Evolutionary conservation across 2,329 filamentous ascomycete genomes (phyloP), one percentile per base, ranked within the genome.

Genomic region (Stachybotrys elegans): DNA sequence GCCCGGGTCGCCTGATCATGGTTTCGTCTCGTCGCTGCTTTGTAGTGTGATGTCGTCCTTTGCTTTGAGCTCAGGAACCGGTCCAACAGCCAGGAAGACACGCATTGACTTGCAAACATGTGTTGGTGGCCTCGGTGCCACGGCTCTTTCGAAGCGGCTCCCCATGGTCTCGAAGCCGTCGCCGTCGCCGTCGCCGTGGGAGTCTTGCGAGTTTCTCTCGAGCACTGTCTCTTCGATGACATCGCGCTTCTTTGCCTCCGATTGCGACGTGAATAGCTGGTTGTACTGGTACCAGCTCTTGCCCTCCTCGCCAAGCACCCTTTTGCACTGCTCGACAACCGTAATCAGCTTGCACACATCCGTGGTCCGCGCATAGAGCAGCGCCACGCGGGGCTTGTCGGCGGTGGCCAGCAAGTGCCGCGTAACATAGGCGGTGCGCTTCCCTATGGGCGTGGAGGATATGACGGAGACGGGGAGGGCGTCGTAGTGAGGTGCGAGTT

Each of bases 291-390:
- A 78, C 71, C 73, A 80, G 39, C 64, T 51, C 47, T 65, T 68
- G 4, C 68, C 69, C 32, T 67, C 61, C 41, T 71, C 68, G 23
- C 56, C 65, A 42, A 85, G 62, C 38, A 79, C 67, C 31, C 75
- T 67, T 60, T 84, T 84, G 44, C 72, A 73, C 29, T 86, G 81
- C 61, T 89, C 85, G 36, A 74, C 73, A 37, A 88, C 75, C 4
- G 78, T 83, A 53, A 88, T 77, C 54, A 88, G 69, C 61, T 89
- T 90, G 61, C 71, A 72, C 2, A 78, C 72, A 4, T 79, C 73
- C 9, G 59, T 48, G 1, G 73, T 66, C 17, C 72, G 71, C 23
- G 76, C 73, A 53, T 78, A 69, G 16, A 81, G 60, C 31, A 81
- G 58, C n/a, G 69, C 68, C 13, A 71, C 55, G 9, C 62, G 59